These are phyloP conservation scores for Mortierella sp. DNA, from an alignment of 371 early-diverging fungal genomes.

Conservation along the genomic window DNA sequence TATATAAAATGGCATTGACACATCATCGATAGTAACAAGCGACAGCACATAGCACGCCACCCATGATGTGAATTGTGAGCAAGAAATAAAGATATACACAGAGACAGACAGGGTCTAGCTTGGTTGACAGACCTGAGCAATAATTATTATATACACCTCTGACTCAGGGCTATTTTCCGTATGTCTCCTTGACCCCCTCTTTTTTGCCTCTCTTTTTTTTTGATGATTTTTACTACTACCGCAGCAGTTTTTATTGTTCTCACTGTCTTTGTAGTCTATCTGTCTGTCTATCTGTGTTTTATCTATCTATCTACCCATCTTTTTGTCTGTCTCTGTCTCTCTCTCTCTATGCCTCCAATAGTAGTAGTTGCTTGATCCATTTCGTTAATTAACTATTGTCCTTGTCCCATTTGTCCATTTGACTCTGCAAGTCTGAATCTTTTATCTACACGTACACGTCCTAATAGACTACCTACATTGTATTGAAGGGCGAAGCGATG, in stretches of 20 bases:
- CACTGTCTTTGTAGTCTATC: neutral
- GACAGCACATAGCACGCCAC: conserved; percentile 2
- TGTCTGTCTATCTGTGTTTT: neutral
- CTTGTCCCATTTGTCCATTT: neutral
- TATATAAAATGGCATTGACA: too few species aligned
- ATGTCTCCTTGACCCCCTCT: neutral
- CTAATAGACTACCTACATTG: neutral
- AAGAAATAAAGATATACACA: too few species aligned
- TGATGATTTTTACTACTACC: neutral
- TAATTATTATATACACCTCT: neutral
- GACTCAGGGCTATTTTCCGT: neutral
- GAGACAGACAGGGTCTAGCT: too few species aligned
- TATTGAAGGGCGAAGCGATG: conserved; percentile 1
- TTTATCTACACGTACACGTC: neutral
- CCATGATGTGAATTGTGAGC: neutral
- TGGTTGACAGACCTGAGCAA: neutral
- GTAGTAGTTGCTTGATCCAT: neutral
- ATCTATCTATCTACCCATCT: too few species aligned
- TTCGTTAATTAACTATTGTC: neutral
- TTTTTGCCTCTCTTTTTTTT: neutral
- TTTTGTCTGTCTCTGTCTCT: too few species aligned
- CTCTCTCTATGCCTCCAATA: neutral
- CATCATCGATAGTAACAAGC: neutral
- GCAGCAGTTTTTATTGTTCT: neutral
- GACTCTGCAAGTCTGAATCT: neutral